These are phyloP conservation scores for Castanea sativa DNA, from an alignment of 306 rosid genomes.

Conservation along the genomic window DNA sequence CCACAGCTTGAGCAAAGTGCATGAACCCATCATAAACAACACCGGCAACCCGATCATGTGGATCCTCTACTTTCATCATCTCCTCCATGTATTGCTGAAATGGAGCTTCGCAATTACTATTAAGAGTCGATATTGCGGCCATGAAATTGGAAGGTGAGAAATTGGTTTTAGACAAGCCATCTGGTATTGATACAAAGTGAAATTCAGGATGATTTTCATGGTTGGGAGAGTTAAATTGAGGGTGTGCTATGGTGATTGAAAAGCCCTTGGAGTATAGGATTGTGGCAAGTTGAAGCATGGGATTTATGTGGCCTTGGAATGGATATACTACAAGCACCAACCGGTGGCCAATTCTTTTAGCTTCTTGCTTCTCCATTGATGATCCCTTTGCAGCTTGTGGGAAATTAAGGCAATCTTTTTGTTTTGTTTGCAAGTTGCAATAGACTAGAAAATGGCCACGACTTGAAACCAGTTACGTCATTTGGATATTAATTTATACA, in stretches of 20 bases:
- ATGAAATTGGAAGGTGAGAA: neutral
- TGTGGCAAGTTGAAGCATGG: slow-evolving; percentile 30
- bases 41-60: neutral
- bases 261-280: slow-evolving; percentile 27
- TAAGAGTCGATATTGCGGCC: neutral
- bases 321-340: slow-evolving; percentile 20
- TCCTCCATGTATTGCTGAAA: neutral
- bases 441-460: neutral
- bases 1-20: slow-evolving; percentile 2
- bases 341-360: neutral
- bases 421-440: neutral
- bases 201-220: slow-evolving; percentile 20
- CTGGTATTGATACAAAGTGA: slow-evolving; percentile 12
- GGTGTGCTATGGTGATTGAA: slow-evolving; percentile 31
- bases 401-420: neutral
- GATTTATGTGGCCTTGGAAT: slow-evolving; percentile 27
- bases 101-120: neutral
- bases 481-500: neutral
- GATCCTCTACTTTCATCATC: neutral
- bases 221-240: slow-evolving; percentile 16
- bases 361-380: neutral
- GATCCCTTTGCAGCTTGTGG: neutral
- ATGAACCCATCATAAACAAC: neutral
- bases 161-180: neutral
- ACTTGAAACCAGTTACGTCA: neutral